These are phyloP conservation scores for Sugiyamaella floridensis DNA, from an alignment of 805 yeast genomes.

Conservation along the genomic window DNA sequence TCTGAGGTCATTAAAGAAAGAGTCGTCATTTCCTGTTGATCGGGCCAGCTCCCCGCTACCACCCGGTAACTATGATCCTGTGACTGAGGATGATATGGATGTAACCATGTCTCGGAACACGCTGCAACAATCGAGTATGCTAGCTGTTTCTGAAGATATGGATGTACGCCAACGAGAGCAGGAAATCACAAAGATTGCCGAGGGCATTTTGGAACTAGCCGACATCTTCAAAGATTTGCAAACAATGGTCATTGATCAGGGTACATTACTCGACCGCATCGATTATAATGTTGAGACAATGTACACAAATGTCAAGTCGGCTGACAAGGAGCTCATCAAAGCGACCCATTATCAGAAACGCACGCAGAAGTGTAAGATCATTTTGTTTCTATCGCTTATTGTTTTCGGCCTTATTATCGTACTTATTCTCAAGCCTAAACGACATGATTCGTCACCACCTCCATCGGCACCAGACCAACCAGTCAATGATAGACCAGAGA, in stretches of 20 bases:
- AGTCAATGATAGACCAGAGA: slow-evolving; percentile 3
- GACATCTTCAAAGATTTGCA: slow-evolving; percentile 93
- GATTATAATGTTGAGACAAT: slow-evolving; percentile 85
- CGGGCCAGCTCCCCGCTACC: slow-evolving; percentile 7
- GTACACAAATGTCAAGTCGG: slow-evolving; percentile 64
- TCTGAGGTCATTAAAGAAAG: slow-evolving; percentile 74
- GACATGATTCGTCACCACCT: slow-evolving; percentile 12
- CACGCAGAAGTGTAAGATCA: slow-evolving; percentile 85
- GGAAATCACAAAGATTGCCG: slow-evolving; percentile 85
- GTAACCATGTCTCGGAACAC: slow-evolving; percentile 33
- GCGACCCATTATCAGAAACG: slow-evolving; percentile 81
- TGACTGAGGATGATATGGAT: slow-evolving; percentile 24
- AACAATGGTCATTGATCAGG: slow-evolving; percentile 87
- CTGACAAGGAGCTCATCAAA: slow-evolving; percentile 67
- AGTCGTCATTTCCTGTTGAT: slow-evolving; percentile 42
- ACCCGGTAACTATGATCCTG: slow-evolving; percentile 9
- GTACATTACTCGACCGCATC: slow-evolving; percentile 85
- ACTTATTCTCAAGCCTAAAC: slow-evolving; percentile 49
- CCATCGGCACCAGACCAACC: slow-evolving; percentile 4
- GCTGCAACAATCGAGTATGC: slow-evolving; percentile 28
- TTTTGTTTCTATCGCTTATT: slow-evolving; percentile 61
- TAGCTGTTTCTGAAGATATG: slow-evolving; percentile 31
- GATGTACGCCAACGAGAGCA: slow-evolving; percentile 68
- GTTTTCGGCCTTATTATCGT: slow-evolving; percentile 66
- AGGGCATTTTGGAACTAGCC: slow-evolving; percentile 88